These are phyloP conservation scores for Trametes gibbosa DNA, from an alignment of 768 basidiomycete genomes.

Conservation along the genomic window DNA sequence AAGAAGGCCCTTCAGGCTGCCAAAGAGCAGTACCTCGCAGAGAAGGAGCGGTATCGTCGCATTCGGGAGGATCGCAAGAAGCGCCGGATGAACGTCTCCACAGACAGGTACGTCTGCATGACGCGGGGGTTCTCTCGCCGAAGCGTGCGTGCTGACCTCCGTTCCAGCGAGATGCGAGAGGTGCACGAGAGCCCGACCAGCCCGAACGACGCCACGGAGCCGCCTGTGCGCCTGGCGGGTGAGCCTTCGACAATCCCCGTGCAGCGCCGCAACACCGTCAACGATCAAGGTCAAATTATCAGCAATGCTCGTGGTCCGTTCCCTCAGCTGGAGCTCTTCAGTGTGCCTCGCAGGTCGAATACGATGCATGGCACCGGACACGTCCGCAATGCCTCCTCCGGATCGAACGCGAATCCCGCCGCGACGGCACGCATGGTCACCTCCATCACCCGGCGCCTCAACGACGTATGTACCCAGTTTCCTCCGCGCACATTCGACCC, in stretches of 20 bases:
- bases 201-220: background rate
- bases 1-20: conserved; percentile 53
- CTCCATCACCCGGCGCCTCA: conserved; percentile 56
- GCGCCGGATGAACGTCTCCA: conserved; percentile 20
- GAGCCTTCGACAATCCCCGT: conserved; percentile 7
- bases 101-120: conserved; percentile 19
- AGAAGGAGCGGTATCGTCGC: conserved; percentile 67
- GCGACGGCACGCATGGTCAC: conserved; percentile 33
- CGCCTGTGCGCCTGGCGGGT: conserved; percentile 13
- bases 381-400: conserved; percentile 36
- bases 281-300: conserved; percentile 44
- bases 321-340: conserved; percentile 63
- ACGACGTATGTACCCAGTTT: conserved; percentile 51
- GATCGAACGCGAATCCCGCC: conserved; percentile 23
- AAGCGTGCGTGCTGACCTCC: conserved; percentile 10
- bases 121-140: background rate
- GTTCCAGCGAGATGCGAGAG: conserved; percentile 8
- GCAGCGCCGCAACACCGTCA: conserved; percentile 1
- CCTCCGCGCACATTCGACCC: background rate
- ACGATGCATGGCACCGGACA: conserved; percentile 31
- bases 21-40: conserved; percentile 61
- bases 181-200: conserved; percentile 11
- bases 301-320: conserved; percentile 60
- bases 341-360: conserved; percentile 49
- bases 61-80: conserved; percentile 47